Evolutionary conservation across 2,329 filamentous ascomycete genomes (phyloP).

Genomic region (Ophiostoma pallidulum): DNA sequence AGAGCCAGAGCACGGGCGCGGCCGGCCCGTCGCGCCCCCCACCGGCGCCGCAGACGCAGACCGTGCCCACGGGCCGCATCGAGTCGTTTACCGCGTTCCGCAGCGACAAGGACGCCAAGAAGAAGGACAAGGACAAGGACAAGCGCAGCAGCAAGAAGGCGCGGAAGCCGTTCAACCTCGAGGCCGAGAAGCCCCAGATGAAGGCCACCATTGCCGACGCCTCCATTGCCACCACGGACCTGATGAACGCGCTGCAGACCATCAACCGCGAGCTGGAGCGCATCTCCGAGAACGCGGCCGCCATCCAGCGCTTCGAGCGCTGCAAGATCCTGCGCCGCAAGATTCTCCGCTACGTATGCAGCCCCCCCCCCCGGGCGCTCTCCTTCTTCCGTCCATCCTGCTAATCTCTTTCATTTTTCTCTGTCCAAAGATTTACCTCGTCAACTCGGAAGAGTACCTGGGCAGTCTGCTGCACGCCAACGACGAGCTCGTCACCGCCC

Average conservation of each 20-base stretch:
- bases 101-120: constrained; percentile 14
- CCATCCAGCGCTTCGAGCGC: constrained; percentile 67
- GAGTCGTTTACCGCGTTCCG: constrained; percentile 35
- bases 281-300: constrained; percentile 73
- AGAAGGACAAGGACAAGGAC: constrained; percentile 40
- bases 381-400: not conserved
- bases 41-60: constrained; percentile 6
- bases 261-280: constrained; percentile 85
- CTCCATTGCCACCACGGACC: constrained; percentile 81
- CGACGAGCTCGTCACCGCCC: constrained; percentile 83
- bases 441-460: constrained; percentile 86
- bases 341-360: constrained; percentile 70
- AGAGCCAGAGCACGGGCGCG: constrained; percentile 9
- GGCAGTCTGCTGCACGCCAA: constrained; percentile 88
- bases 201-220: constrained; percentile 82
- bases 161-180: constrained; percentile 65
- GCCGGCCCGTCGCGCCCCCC: not conserved
- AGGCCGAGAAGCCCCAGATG: constrained; percentile 79
- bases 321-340: constrained; percentile 81
- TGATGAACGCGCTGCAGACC: constrained; percentile 76
- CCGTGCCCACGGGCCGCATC: constrained; percentile 21
- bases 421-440: constrained; percentile 85
- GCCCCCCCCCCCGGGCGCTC: too few species aligned
- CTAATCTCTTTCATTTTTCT: not conserved
- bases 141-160: constrained; percentile 48